Base-by-base conservation (phyloP, 768 basidiomycete genomes). In the Ephemerocybe angulata region DNA sequence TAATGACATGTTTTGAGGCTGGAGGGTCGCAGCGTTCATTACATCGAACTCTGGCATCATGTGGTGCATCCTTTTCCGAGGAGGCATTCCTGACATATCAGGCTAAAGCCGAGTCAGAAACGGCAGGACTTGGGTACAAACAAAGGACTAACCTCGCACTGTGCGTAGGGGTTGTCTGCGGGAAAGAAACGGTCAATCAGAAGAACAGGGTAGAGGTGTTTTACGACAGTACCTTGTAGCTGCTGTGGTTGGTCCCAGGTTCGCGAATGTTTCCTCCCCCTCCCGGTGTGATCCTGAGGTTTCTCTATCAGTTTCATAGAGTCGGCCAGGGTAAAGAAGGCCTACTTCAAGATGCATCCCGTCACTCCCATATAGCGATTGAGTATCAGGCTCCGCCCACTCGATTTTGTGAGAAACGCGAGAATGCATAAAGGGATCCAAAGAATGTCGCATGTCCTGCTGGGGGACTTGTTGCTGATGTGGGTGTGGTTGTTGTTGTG, bases 11-110 rank as follows among this genome's bases (percentile, higher is more conserved):
- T 76, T 80, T 57, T 80, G 78, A 47, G 81, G 67, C 61, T 83
- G 83, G 60, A 86, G 61, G 43, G 81, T 74, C 48, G 78, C 71
- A 57, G 72, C 76, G 63, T 74, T 78, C 73, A 80, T 67, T 61
- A 82, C 73, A 65, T 85, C 80, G 61, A 80, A 83, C 15, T 75
- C 74, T 46, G 77, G 74, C 69, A 85, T 81, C 76, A 85, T 80
- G 65, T 85, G 84, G 67, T 86, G 85, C 21, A 79, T 70, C 52
- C 85, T 81, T 69, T 87, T 86, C 63, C 85, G 76, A 17, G 84
- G 82, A 43, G 79, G 80, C 40, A 84, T 63, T 38, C 72, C 74
- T 56, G 80, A 67, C 58, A 84, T 72, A 59, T 83, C 82, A 70
- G 83, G 73, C 46, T 52, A 58, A 58, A 51, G 60, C 38, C 59